These are phyloP conservation scores for Annulohypoxylon stygium DNA, from an alignment of 495 filamentous ascomycete species.

Conservation along the genomic window DNA sequence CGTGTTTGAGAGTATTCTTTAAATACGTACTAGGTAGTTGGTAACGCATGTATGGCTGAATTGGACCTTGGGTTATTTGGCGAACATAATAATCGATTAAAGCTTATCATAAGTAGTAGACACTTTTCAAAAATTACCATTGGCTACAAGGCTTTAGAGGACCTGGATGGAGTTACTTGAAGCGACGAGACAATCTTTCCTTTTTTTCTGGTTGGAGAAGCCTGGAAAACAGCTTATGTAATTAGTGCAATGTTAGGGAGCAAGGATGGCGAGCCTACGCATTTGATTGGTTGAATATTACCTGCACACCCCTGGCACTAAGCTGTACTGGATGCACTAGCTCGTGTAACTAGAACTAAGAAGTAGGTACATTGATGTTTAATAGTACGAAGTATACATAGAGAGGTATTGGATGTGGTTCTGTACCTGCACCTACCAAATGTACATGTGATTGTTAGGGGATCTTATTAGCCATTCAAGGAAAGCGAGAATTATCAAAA, in stretches of 20 bases:
- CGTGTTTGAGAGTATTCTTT: conserved; percentile 24
- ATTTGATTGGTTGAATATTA: conserved; percentile 23
- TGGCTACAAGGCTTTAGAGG: neutral
- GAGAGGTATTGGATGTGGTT: neutral
- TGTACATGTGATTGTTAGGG: conserved; percentile 22
- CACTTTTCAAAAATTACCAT: too few species aligned
- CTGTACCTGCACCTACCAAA: neutral
- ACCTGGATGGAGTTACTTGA: neutral
- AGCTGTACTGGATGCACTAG: conserved; percentile 2
- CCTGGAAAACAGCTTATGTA: neutral
- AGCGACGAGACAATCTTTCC: neutral
- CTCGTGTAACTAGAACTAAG: neutral
- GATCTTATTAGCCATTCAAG: conserved; percentile 25
- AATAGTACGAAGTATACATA: too few species aligned
- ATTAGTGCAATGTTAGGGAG: neutral
- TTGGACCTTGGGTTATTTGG: neutral
- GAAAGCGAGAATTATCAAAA: conserved; percentile 18
- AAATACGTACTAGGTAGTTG: neutral
- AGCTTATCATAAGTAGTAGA: neutral
- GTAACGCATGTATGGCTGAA: neutral
- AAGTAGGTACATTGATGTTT: too few species aligned
- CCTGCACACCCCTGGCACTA: conserved; percentile 24
- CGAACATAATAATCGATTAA: neutral
- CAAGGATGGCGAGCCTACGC: conserved; percentile 2
- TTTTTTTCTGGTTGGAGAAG: neutral